Evolutionary conservation across 176 grass and related monocot species (phyloP).

Genomic region (Zoysia japonica): DNA sequence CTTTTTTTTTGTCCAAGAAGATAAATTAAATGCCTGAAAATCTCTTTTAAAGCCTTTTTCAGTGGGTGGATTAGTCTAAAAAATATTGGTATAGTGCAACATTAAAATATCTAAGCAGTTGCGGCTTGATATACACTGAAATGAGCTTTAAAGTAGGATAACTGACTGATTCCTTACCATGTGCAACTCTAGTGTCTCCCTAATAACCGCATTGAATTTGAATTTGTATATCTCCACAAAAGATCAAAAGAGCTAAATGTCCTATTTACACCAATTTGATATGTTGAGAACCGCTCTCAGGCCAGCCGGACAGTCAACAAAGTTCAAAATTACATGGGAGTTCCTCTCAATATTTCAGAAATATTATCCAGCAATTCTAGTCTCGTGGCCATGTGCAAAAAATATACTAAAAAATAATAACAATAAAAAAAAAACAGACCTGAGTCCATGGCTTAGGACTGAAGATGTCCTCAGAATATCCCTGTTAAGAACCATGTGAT

Average conservation of each 20-base stretch:
- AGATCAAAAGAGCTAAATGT: not conserved
- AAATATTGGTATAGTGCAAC: not conserved
- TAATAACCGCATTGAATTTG: not conserved
- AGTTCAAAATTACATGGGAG: not conserved
- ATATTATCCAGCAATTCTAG: not conserved
- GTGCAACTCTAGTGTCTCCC: not conserved
- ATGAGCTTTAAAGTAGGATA: not conserved
- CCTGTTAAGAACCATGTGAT: not conserved
- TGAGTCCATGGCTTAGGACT: too few species aligned
- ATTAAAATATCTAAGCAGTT: not conserved
- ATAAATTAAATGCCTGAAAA: not conserved
- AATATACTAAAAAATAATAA: too few species aligned
- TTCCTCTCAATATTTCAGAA: not conserved
- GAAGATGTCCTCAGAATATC: too few species aligned
- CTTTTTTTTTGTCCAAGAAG: not conserved
- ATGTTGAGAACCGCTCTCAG: not conserved
- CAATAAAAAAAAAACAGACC: too few species aligned
- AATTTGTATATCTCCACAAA: not conserved
- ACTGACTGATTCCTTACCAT: not conserved
- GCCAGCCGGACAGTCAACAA: not conserved
- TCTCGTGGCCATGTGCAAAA: not conserved
- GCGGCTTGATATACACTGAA: not conserved
- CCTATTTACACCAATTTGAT: not conserved
- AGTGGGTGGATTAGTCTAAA: not conserved
- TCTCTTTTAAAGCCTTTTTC: not conserved